A percentile compares a stretch with the other conserved stretches of the same genome.
phyloP scores from a whole-genome alignment of 768 basidiomycete genomes.

The Cantharellus anzutake region DNA sequence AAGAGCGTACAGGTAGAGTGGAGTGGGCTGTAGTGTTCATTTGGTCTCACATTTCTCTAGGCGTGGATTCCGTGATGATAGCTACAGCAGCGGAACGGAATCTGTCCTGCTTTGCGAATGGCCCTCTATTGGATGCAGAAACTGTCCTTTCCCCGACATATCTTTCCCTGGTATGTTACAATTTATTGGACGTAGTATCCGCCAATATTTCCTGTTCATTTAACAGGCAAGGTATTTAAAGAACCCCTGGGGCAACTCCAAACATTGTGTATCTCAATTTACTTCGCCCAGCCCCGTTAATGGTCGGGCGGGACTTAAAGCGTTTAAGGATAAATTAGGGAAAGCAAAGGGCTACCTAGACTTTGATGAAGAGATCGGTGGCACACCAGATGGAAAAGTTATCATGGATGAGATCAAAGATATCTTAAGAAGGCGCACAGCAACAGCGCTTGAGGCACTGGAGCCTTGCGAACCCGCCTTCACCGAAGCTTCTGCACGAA shows the following conservation, averaged over 20 bases:
- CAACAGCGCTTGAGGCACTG: no score
- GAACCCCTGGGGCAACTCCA: conserved; percentile 70
- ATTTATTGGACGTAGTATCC: conserved; percentile 14
- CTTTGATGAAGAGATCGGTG: neutral
- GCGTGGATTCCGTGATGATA: conserved; percentile 87
- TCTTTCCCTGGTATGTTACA: conserved; percentile 40
- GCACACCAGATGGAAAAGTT: neutral
- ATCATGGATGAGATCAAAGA: neutral
- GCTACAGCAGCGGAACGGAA: conserved; percentile 90
- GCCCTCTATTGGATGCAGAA: conserved; percentile 49
- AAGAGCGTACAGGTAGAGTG: conserved; percentile 48
- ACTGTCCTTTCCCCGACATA: conserved; percentile 50
- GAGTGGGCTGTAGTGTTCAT: neutral
- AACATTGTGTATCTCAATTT: conserved; percentile 75
- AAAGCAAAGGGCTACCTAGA: conserved; percentile 36
- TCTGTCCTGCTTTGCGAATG: conserved; percentile 65
- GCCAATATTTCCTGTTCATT: no score
- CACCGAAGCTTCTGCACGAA: no score
- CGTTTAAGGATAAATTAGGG: conserved; percentile 32
- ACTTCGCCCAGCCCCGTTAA: conserved; percentile 35
- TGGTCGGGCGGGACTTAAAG: conserved; percentile 16
- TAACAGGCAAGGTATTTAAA: conserved; percentile 43
- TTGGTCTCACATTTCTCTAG: conserved; percentile 18
- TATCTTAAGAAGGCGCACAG: neutral
- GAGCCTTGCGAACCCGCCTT: no score